Conservation (phyloP, 2,329 filamentous ascomycete species). For the Parastagonospora nodorum region DNA sequence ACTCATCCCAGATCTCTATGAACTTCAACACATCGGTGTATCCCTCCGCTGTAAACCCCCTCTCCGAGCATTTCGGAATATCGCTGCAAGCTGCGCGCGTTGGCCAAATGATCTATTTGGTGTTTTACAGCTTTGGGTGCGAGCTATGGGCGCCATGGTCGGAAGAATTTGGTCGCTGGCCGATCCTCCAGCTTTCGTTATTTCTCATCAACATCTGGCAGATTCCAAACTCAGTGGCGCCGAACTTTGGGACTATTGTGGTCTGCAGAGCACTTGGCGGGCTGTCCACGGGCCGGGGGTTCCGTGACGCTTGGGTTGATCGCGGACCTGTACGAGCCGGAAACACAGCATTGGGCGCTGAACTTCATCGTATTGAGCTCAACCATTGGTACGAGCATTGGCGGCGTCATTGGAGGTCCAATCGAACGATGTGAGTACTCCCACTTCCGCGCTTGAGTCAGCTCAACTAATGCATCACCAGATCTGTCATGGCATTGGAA, state of each 20-base stretch:
- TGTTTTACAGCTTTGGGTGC: conserved; percentile 82
- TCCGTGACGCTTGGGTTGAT: conserved; percentile 67
- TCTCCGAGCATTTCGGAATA: conserved; percentile 63
- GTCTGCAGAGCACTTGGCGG: conserved; percentile 58
- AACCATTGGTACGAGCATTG: conserved; percentile 73
- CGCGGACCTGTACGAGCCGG: conserved; percentile 64
- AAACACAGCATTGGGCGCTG: conserved; percentile 63
- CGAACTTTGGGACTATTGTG: conserved; percentile 70
- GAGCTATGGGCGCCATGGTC: conserved; percentile 49
- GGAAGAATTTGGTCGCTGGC: conserved; percentile 69
- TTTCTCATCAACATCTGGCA: conserved; percentile 66
- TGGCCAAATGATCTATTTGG: conserved; percentile 60
- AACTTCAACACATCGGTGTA: conserved; percentile 62
- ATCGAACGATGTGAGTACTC: conserved; percentile 47
- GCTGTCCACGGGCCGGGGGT: conserved; percentile 60
- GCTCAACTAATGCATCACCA: conserved; percentile 61
- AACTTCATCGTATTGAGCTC: conserved; percentile 58
- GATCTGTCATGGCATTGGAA: conserved; percentile 68
- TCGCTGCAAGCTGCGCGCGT: conserved; percentile 22
- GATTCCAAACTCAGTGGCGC: conserved; percentile 65
- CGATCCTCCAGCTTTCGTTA: conserved; percentile 59
- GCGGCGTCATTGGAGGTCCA: conserved; percentile 68
- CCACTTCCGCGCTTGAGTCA: conserved; percentile 41
- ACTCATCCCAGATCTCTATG: conserved; percentile 59
- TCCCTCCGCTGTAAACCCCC: conserved; percentile 56